These are phyloP conservation scores for Vitis rotundifolia DNA, from an alignment of 164 flowering plant genomes.

Conservation along the genomic window DNA sequence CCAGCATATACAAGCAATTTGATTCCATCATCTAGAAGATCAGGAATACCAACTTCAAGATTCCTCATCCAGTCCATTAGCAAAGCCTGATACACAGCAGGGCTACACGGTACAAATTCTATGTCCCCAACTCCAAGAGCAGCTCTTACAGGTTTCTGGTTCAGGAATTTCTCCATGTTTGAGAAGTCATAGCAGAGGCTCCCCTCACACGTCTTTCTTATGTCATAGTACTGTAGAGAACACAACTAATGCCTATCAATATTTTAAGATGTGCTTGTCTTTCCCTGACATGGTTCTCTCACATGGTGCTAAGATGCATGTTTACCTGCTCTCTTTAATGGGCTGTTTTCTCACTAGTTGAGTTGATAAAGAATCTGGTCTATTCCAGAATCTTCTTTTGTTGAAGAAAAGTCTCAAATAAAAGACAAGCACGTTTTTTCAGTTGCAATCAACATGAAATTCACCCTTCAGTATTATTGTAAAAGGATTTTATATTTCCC, in stretches of 20 bases:
- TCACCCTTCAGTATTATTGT: too few relatives aligned
- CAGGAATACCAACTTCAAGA: slow-evolving; percentile 28
- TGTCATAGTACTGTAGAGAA: slow-evolving; percentile 29
- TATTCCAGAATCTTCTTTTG: too few relatives aligned
- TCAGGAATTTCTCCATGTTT: slow-evolving; percentile 23
- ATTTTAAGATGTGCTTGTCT: background rate
- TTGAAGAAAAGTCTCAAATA: too few relatives aligned
- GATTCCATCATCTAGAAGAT: slow-evolving; percentile 32
- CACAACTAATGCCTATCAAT: background rate
- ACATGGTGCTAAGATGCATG: too few relatives aligned
- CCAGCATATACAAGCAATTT: slow-evolving; percentile 33
- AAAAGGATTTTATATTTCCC: too few relatives aligned
- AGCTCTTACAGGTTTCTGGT: slow-evolving; percentile 20
- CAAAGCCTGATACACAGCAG: slow-evolving; percentile 20
- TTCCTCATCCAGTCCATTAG: slow-evolving; percentile 32
- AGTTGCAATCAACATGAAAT: too few relatives aligned
- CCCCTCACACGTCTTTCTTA: slow-evolving; percentile 27
- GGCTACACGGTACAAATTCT: slow-evolving; percentile 26
- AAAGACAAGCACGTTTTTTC: too few relatives aligned
- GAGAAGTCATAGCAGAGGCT: slow-evolving; percentile 34
- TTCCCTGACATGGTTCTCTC: too few relatives aligned
- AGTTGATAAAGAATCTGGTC: too few relatives aligned
- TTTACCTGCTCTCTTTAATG: too few relatives aligned
- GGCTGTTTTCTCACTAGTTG: too few relatives aligned
- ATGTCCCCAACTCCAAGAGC: slow-evolving; percentile 28